phyloP scores from a whole-genome alignment of 2,329 filamentous ascomycete genomes.

The Talaromyces pinophilus region DNA sequence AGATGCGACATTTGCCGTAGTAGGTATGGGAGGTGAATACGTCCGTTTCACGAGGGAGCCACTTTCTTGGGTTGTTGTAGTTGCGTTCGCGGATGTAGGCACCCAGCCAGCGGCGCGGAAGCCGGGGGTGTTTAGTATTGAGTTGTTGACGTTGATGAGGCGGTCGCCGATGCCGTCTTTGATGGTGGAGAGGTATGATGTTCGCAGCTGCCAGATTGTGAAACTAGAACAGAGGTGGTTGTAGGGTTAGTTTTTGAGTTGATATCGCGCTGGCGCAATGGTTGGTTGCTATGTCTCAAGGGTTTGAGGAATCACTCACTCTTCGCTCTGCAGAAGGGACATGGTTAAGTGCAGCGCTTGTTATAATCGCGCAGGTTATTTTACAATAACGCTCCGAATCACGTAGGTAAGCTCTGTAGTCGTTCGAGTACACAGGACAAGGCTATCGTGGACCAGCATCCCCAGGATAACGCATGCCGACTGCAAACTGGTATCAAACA shows the following conservation, averaged over 20 bases:
- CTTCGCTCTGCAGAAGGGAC: constrained; percentile 55
- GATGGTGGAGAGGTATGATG: constrained; percentile 63
- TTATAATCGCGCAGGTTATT: neutral
- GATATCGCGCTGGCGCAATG: constrained; percentile 7
- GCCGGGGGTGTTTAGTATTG: constrained; percentile 63
- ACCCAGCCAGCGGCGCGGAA: constrained; percentile 67
- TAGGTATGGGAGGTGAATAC: constrained; percentile 67
- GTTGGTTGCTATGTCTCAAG: neutral
- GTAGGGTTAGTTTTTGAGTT: neutral
- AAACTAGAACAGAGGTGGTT: constrained; percentile 50
- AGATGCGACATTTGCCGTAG: constrained; percentile 56
- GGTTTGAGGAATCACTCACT: constrained; percentile 40
- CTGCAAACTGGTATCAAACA: constrained; percentile 18
- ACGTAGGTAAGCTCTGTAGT: neutral
- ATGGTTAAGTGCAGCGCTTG: constrained; percentile 31
- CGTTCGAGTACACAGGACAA: neutral
- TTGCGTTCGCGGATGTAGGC: constrained; percentile 39
- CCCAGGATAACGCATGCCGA: constrained; percentile 15
- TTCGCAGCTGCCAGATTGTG: constrained; percentile 66
- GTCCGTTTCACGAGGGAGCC: constrained; percentile 59
- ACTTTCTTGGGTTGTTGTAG: constrained; percentile 39
- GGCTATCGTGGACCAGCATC: constrained; percentile 5
- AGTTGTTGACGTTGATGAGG: constrained; percentile 64
- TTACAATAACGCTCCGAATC: neutral
- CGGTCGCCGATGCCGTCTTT: constrained; percentile 68